phyloP scores from a whole-genome alignment of 2,329 filamentous ascomycete genomes.

The Pseudogymnoascus sp. region DNA sequence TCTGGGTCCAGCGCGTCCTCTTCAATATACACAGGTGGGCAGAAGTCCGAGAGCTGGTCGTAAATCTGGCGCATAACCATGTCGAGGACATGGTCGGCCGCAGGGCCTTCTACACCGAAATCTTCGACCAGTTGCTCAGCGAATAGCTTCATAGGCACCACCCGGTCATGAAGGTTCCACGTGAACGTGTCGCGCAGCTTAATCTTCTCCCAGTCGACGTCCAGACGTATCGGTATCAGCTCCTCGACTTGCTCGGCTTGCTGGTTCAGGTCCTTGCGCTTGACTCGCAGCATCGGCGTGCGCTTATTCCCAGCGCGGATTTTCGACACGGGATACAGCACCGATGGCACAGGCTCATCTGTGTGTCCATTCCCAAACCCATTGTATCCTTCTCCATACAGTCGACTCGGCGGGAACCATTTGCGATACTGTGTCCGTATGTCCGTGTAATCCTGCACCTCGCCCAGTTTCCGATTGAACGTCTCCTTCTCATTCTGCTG shows the following conservation, averaged over 20 bases:
- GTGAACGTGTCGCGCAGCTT: slow-evolving; percentile 96
- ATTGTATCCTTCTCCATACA: slow-evolving; percentile 70
- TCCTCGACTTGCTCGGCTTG: slow-evolving; percentile 91
- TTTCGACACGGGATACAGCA: slow-evolving; percentile 75
- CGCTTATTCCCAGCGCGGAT: slow-evolving; percentile 69
- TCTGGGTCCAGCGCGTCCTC: slow-evolving; percentile 87
- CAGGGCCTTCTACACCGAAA: slow-evolving; percentile 68
- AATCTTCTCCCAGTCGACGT: slow-evolving; percentile 93
- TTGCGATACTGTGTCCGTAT: slow-evolving; percentile 48
- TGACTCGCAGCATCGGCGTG: slow-evolving; percentile 63
- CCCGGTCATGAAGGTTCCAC: slow-evolving; percentile 92
- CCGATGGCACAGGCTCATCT: slow-evolving; percentile 53
- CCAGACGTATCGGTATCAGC: slow-evolving; percentile 80
- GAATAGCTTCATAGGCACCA: slow-evolving; percentile 72
- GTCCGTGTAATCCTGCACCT: slow-evolving; percentile 61
- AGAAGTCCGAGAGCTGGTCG: slow-evolving; percentile 88
- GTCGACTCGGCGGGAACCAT: slow-evolving; percentile 47
- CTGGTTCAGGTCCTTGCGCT: slow-evolving; percentile 69
- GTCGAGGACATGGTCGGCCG: slow-evolving; percentile 54
- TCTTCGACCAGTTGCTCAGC: slow-evolving; percentile 88
- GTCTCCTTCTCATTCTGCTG: slow-evolving; percentile 46
- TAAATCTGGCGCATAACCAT: slow-evolving; percentile 62
- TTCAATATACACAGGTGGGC: slow-evolving; percentile 82
- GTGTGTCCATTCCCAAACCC: slow-evolving; percentile 86
- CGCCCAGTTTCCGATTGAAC: slow-evolving; percentile 55